Evolutionary conservation across 176 grass and related monocot species (phyloP), one percentile per base, ranked within the genome.

Genomic region (Phoenix roebelenii): DNA sequence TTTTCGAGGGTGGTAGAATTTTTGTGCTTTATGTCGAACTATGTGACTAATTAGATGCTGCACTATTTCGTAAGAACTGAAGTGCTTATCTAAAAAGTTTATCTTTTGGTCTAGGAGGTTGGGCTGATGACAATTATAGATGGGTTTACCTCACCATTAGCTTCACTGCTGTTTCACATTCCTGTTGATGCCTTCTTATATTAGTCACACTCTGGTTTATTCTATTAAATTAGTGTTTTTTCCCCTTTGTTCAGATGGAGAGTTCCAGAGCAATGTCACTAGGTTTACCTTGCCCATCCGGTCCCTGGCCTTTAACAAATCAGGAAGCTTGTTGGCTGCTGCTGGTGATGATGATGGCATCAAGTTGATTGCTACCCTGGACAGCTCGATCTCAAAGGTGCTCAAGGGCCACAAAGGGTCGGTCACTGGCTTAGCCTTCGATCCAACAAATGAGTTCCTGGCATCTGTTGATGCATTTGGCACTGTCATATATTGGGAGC

Each of bases 311-410:
- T 96, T 96, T 66, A 96, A 82, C 76, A 90, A 68, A 69, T 79
- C 85, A 3, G 92, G 83, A 2, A 87, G 77, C 22, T 71, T 96
- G 12, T 66, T 96, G 66, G 86, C 92, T 16, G 92, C 92, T 0
- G 92, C 86, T 3, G 92, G 92, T 26, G 92, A 96, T 39, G 92
- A 96, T 5, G 92, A 96, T 25, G 92, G 86, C 58, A 90, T 96
- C 75, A 96, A 96, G 44, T 61, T 96, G 68, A 88, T 96, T 25
- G 81, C 87, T 0, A 96, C 92, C 15, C 74, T 96, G 3, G 92
- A 96, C 68, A 87, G 64, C 54, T 79, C 92, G 14, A 96, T 96
- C 65, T 87, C 92, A 18, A 96, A 86, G 77, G 92, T 96, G 15
- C 86, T 96, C 48, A 96, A 96, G 78, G 87, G 87, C 35, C 92